Evolutionary conservation across 495 filamentous ascomycete species (phyloP), one percentile per base, ranked within the genome.

Genomic region (Polyplosphaeria fusca): DNA sequence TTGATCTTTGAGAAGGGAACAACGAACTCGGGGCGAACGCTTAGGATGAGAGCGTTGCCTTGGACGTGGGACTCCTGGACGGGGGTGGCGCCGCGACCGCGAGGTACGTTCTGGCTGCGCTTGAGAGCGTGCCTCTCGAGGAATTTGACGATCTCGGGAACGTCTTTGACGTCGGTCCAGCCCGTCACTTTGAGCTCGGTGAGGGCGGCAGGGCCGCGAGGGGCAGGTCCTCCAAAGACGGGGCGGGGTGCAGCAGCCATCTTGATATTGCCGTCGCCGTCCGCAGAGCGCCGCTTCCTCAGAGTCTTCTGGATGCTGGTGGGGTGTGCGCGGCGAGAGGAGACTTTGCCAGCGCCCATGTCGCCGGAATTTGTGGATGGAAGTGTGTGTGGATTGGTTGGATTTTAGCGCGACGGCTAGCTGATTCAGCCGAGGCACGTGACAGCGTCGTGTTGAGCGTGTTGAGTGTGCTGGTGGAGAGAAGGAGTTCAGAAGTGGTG

Each of bases 91-190:
- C 75, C 77, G 72, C 61, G 66, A 13, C 65, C 60, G 60, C 59
- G 57, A n/a, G n/a, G n/a, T 54, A 61, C 63, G 54, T 60, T 56
- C 47, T 62, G 64, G 71, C 75, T 72, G 71, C 73, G 70, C 70
- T 75, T 76, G 72, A 76, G 77, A 54, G 83, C 79, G 73, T 92
- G 93, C 67, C 86, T 81, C 74, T 96, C 90, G 52, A 96, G 77
- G 72, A 92, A 97, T 45, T 74, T 75, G 42, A 91, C 70, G 27
- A 95, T 77, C 47, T 80, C 79, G 60, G 82, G 79, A 26, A 87
- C 71, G 44, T 88, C 88, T 14, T 86, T 87, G 51, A 89, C 89
- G 20, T 75, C 68, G 63, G 88, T 86, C 75, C 91, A 85, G 38
- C 90, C 90, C 28, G 74, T 74, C 44, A 95, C 76, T 50, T 73